phyloP scores from a whole-genome alignment of 1,139 yeast genomes.

The Candida smagusa region DNA sequence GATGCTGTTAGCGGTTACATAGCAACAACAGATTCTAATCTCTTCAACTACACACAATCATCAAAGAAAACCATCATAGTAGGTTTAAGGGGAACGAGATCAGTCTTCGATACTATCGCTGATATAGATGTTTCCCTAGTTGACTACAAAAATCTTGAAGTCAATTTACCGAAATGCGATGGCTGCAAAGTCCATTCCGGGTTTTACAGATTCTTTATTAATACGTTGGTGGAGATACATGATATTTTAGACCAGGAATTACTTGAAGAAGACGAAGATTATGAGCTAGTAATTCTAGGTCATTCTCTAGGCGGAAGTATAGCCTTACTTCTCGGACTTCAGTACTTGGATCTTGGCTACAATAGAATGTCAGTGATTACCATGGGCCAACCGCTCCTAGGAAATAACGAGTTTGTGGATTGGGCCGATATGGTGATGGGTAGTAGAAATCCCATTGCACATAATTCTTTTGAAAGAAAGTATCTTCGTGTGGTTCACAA shows the following conservation, averaged over 20 bases:
- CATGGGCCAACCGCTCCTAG: constrained; percentile 53
- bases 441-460: constrained; percentile 20
- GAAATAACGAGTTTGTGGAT: constrained; percentile 36
- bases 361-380: constrained; percentile 36
- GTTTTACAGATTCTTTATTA: constrained; percentile 32
- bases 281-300: constrained; percentile 41
- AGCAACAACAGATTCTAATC: constrained; percentile 30
- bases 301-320: constrained; percentile 55
- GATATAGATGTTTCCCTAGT: constrained; percentile 44
- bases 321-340: constrained; percentile 37
- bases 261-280: constrained; percentile 16
- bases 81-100: constrained; percentile 47
- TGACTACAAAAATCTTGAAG: constrained; percentile 24
- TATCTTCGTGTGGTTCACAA: constrained; percentile 44
- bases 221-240: constrained; percentile 30
- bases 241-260: constrained; percentile 23
- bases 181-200: constrained; percentile 49
- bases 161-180: constrained; percentile 28
- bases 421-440: constrained; percentile 39
- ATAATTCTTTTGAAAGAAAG: constrained; percentile 24
- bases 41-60: constrained; percentile 20
- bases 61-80: constrained; percentile 34
- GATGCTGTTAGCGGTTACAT: constrained; percentile 39
- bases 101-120: constrained; percentile 43
- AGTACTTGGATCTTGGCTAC: constrained; percentile 34